These are phyloP conservation scores for Pseudopyricularia javanii DNA, from an alignment of 2,329 filamentous ascomycete genomes.

Conservation along the genomic window DNA sequence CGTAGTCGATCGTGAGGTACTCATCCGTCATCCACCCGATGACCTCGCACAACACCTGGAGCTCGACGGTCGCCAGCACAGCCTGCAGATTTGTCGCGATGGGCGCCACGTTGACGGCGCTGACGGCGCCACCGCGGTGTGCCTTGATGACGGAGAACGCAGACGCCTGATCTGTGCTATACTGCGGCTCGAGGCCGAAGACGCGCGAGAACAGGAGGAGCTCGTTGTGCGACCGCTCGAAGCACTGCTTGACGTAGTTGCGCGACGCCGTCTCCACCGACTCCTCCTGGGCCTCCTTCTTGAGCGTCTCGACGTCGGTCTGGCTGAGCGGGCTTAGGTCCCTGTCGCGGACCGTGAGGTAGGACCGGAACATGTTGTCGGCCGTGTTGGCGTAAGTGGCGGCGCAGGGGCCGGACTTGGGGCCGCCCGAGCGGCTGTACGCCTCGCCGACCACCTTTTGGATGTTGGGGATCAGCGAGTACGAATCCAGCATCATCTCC, in stretches of 20 bases:
- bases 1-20: conserved; percentile 41
- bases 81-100: conserved; percentile 1
- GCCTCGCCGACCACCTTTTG: conserved; percentile 37
- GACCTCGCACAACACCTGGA: conserved; percentile 40
- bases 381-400: conserved; percentile 42
- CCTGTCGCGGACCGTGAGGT: conserved; percentile 38
- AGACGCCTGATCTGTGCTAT: conserved; percentile 12
- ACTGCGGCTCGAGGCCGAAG: conserved; percentile 43
- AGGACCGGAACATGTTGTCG: conserved; percentile 41
- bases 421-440: conserved; percentile 38
- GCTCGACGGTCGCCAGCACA: conserved; percentile 23
- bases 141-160: conserved; percentile 26
- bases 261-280: conserved; percentile 42
- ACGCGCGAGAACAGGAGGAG: conserved; percentile 38
- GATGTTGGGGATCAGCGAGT: conserved; percentile 42
- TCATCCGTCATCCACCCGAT: conserved; percentile 47
- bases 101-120: conserved; percentile 35
- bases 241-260: conserved; percentile 47
- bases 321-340: conserved; percentile 39
- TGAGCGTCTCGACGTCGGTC: conserved; percentile 41
- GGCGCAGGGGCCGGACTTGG: conserved; percentile 27
- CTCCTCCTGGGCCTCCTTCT: conserved; percentile 33
- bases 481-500: conserved; percentile 44
- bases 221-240: conserved; percentile 45
- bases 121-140: conserved; percentile 36